Evolutionary conservation across 306 rosid species (phyloP).

Genomic region (Quercus dentata): DNA sequence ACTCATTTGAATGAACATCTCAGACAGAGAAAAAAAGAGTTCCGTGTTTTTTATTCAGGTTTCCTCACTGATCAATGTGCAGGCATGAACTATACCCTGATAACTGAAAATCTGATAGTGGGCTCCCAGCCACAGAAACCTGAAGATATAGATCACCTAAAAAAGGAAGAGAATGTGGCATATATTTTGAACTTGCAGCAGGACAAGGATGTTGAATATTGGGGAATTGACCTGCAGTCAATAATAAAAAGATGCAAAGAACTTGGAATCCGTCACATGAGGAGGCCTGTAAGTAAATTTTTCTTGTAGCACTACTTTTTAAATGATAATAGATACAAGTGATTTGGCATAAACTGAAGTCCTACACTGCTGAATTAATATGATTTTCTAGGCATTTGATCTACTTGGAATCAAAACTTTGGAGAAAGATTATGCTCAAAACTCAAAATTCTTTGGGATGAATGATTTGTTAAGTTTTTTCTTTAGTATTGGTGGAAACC

Average conservation of each 20-base stretch:
- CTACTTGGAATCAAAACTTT: neutral
- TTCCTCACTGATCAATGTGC: slow-evolving; percentile 29
- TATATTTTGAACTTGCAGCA: slow-evolving; percentile 92
- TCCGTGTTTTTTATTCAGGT: slow-evolving; percentile 17
- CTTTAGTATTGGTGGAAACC: neutral
- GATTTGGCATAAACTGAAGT: neutral
- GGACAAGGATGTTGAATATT: slow-evolving; percentile 78
- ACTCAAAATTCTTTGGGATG: neutral
- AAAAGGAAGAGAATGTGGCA: slow-evolving; percentile 70
- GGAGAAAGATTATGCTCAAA: neutral
- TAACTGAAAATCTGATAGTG: slow-evolving; percentile 75
- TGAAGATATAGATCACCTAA: slow-evolving; percentile 72
- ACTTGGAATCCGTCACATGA: slow-evolving; percentile 67
- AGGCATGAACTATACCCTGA: slow-evolving; percentile 88
- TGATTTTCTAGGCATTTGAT: neutral
- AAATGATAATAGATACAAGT: neutral
- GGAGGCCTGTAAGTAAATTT: slow-evolving; percentile 66
- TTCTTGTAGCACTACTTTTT: neutral
- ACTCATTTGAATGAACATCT: neutral
- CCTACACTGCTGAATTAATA: neutral
- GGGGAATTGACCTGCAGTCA: slow-evolving; percentile 74
- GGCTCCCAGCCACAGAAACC: slow-evolving; percentile 97
- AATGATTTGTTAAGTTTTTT: neutral
- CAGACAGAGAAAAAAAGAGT: neutral
- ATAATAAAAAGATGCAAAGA: slow-evolving; percentile 53